Base-by-base conservation (phyloP, 768 basidiomycete species). In the Leccinum truebloodii region DNA sequence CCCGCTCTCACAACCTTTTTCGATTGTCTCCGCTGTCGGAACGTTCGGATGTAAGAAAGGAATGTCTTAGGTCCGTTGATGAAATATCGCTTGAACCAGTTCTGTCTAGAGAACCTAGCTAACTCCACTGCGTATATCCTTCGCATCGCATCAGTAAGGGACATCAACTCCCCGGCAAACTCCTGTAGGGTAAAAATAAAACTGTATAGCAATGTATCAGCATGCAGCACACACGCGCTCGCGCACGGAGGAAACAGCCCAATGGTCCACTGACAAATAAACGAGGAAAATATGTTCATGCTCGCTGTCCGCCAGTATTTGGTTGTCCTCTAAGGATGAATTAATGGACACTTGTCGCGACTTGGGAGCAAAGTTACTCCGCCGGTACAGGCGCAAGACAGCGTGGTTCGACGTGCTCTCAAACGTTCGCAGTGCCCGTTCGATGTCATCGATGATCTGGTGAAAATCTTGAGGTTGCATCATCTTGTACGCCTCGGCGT, bases 131-230 rank as follows among this genome's bases (percentile, higher is more conserved):
- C 81, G 57, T 90, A 88, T 51, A 98, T 87, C 58, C 88, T 81
- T 54, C 86, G 81, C 81, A 98, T 91, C 8, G 92, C 88, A 70
- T 95, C 92, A 0, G 92, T 82, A 12, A 98, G 84, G 20, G 85
- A 86, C 34, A 89, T 79, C 54, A 96, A 74, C 73, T 98, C 96
- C 59, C 83, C 80, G 8, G 92, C 84, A 71, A 98, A 98, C 70
- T 98, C 97, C 75, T 99, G 94, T 49, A 98, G 73, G 0, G 94
- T 96, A 75, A 98, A 99, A 64, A 97, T 90, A 75, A 96, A 98
- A 78, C 95, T 97, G 63, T 26, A 52, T 28, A 52, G 37, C 51
- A n/a, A 30, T 51, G 14, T 51, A 46, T 72, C 57, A 73, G 57
- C 3, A 52, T 3, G 24, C 41, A 49, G 14, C 8, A 18, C 18